Evolutionary conservation across 2,329 filamentous ascomycete genomes (phyloP).

Genomic region (Alternaria consortialis): DNA sequence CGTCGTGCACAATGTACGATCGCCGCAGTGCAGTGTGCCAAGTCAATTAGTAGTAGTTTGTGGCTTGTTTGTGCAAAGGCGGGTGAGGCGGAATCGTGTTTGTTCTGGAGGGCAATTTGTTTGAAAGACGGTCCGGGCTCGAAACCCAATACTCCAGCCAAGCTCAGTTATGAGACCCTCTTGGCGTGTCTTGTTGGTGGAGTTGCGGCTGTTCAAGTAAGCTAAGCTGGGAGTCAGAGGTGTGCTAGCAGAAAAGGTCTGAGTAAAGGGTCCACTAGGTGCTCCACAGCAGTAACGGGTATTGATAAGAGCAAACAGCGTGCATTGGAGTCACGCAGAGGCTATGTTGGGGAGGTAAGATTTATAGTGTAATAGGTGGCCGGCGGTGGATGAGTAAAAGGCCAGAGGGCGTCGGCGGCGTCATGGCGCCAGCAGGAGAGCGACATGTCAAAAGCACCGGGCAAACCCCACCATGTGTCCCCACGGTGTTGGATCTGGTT

Average conservation of each 20-base stretch:
- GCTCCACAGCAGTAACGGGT: slow-evolving; percentile 22
- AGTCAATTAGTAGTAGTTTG: slow-evolving; percentile 11
- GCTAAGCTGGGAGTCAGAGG: slow-evolving; percentile 11
- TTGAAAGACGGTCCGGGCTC: slow-evolving; percentile 30
- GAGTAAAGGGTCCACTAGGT: slow-evolving; percentile 19
- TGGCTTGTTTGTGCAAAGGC: slow-evolving; percentile 16
- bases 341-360: background rate
- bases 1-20: slow-evolving; percentile 6
- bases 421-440: background rate
- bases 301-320: slow-evolving; percentile 15
- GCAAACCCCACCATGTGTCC: slow-evolving; percentile 27
- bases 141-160: slow-evolving; percentile 35
- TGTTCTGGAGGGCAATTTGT: slow-evolving; percentile 31
- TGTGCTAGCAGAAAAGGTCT: slow-evolving; percentile 19
- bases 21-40: slow-evolving; percentile 14
- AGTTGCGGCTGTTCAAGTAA: slow-evolving; percentile 1
- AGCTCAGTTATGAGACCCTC: slow-evolving; percentile 21
- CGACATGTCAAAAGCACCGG: background rate
- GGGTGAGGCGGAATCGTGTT: slow-evolving; percentile 9
- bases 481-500: slow-evolving; percentile 18
- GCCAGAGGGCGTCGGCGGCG: slow-evolving; percentile 4
- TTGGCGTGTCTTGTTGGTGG: slow-evolving; percentile 14
- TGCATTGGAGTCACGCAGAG: background rate
- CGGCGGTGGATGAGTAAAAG: slow-evolving; percentile 2
- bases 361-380: slow-evolving; percentile 7